These are phyloP conservation scores for Diplocarpon mali DNA, from an alignment of 2,329 filamentous ascomycete species.

Conservation along the genomic window DNA sequence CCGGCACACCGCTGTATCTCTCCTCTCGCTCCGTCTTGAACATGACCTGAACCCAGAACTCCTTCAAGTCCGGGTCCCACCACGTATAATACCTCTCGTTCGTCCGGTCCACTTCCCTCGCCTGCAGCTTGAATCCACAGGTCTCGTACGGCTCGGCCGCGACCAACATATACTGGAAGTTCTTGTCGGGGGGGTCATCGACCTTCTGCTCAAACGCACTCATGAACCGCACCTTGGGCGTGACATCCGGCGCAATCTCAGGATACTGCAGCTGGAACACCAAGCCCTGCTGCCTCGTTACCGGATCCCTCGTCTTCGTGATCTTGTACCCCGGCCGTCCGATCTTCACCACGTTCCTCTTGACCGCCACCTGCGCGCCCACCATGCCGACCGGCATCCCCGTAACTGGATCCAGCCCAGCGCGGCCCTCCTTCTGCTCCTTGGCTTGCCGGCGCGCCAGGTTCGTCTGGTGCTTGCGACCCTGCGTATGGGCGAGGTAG, in stretches of 20 bases:
- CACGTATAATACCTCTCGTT: conserved; percentile 86
- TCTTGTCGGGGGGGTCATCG: conserved; percentile 83
- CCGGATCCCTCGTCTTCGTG: conserved; percentile 84
- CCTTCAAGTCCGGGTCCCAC: conserved; percentile 91
- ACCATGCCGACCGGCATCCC: conserved; percentile 65
- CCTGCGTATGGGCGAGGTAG: conserved; percentile 96
- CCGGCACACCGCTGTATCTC: conserved; percentile 60
- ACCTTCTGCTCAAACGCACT: conserved; percentile 93
- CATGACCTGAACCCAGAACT: conserved; percentile 96
- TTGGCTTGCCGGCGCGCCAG: conserved; percentile 89
- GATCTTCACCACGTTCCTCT: conserved; percentile 85
- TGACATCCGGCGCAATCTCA: conserved; percentile 65
- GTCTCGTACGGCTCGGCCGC: conserved; percentile 98
- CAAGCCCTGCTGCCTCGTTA: conserved; percentile 78
- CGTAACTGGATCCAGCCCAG: conserved; percentile 52
- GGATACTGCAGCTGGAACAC: conserved; percentile 97
- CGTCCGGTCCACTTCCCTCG: conserved; percentile 79
- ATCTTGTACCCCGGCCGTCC: conserved; percentile 95
- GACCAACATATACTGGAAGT: conserved; percentile 88
- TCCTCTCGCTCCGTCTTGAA: conserved; percentile 98
- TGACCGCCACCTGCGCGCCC: conserved; percentile 49
- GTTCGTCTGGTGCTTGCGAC: conserved; percentile 98
- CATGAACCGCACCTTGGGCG: conserved; percentile 90
- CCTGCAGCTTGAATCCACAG: conserved; percentile 90
- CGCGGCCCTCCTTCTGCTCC: conserved; percentile 80